Conservation (phyloP, 345 rosid genomes). For the Salix arbutifolia region DNA sequence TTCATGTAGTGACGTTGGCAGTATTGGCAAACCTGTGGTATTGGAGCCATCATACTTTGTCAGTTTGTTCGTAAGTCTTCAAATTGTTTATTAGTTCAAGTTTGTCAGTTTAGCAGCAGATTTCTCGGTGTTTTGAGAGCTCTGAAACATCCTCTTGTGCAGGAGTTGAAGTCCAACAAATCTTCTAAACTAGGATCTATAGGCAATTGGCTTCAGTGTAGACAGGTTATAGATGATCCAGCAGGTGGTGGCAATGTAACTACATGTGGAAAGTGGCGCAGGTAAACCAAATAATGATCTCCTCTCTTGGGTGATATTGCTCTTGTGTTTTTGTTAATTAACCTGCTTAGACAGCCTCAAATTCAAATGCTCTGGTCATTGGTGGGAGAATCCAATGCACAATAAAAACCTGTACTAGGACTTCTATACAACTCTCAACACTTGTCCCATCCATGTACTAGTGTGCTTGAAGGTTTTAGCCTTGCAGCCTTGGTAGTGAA, state of each 20-base stretch:
- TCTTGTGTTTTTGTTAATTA: not conserved
- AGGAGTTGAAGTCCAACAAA: slow-evolving; percentile 41
- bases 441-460: not conserved
- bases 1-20: slow-evolving; percentile 52
- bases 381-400: not conserved
- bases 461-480: not conserved
- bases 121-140: slow-evolving; percentile 4
- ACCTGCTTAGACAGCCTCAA: not conserved
- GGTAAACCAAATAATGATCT: slow-evolving; percentile 41
- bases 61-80: slow-evolving; percentile 45
- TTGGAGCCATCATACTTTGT: slow-evolving; percentile 23
- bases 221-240: slow-evolving; percentile 37
- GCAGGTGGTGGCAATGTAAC: slow-evolving; percentile 40
- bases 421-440: not conserved
- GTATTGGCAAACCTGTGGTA: slow-evolving; percentile 28
- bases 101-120: slow-evolving; percentile 1
- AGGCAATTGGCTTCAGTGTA: slow-evolving; percentile 94
- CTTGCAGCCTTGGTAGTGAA: not conserved
- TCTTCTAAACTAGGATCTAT: slow-evolving; percentile 35
- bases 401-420: not conserved
- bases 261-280: slow-evolving; percentile 97
- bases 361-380: not conserved
- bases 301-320: slow-evolving; percentile 9
- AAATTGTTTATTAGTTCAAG: slow-evolving; percentile 9
- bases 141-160: slow-evolving; percentile 16